Percentiles rank a stretch among this genome's conserved stretches.
These are phyloP conservation scores for Penicillium soppii DNA, from an alignment of 495 filamentous ascomycete species.

Conservation along the genomic window DNA sequence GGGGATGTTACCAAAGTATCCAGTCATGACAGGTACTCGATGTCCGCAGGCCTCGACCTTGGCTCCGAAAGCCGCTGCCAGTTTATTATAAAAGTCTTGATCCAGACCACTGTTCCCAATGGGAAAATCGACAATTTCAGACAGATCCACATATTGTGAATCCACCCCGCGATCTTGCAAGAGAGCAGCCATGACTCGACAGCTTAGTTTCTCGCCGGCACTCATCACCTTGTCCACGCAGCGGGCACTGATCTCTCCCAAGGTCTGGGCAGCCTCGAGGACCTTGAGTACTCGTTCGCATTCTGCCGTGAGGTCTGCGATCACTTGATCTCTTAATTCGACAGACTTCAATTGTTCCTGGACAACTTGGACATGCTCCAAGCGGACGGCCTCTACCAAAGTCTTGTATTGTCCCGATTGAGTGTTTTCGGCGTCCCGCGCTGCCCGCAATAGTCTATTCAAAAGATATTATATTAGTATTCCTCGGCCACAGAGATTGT, in stretches of 20 bases:
- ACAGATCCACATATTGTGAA: conserved; percentile 83
- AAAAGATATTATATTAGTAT: conserved; percentile 3
- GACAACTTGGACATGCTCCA: conserved; percentile 71
- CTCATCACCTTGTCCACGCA: conserved; percentile 89
- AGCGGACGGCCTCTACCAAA: conserved; percentile 70
- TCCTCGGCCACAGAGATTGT: no score
- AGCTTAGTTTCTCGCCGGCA: conserved; percentile 91
- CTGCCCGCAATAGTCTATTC: conserved; percentile 63
- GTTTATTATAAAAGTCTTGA: conserved; percentile 74
- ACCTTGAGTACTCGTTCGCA: conserved; percentile 62
- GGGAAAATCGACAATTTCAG: conserved; percentile 67
- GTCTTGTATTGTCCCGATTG: conserved; percentile 61
- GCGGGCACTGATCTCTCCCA: conserved; percentile 72
- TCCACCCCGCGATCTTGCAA: conserved; percentile 74
- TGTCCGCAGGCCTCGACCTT: conserved; percentile 69
- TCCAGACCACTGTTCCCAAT: conserved; percentile 60
- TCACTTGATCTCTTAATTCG: conserved; percentile 56
- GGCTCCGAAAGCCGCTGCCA: conserved; percentile 62
- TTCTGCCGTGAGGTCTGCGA: conserved; percentile 66
- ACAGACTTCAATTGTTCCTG: conserved; percentile 58
- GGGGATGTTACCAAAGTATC: conserved; percentile 86
- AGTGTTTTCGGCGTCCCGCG: conserved; percentile 64
- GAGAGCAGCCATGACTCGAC: conserved; percentile 79
- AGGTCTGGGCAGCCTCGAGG: conserved; percentile 57
- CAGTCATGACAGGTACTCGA: conserved; percentile 74